These are phyloP conservation scores for Nemania sp. DNA, from an alignment of 2,329 filamentous ascomycete genomes.

Conservation along the genomic window DNA sequence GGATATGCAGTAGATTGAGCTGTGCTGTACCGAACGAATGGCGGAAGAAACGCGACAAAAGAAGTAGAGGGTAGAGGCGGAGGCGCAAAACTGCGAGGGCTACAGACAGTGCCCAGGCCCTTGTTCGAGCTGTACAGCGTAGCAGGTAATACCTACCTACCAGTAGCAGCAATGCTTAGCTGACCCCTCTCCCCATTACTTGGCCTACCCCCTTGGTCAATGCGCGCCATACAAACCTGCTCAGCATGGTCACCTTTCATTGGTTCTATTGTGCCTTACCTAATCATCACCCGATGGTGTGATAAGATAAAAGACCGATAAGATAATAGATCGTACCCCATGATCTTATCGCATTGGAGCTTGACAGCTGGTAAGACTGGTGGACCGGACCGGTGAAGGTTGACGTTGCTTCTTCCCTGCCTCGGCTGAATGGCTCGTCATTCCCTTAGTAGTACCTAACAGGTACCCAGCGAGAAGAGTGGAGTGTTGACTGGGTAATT, in stretches of 20 bases:
- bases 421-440: slow-evolving; percentile 1
- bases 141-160: too few species aligned
- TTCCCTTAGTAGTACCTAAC: neutral
- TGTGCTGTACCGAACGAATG: slow-evolving; percentile 33
- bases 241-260: neutral
- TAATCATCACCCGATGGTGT: neutral
- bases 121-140: slow-evolving; percentile 29
- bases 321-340: slow-evolving; percentile 26
- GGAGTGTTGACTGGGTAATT: neutral
- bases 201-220: slow-evolving; percentile 30
- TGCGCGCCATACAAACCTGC: slow-evolving; percentile 1
- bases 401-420: neutral
- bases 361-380: slow-evolving; percentile 13
- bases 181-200: slow-evolving; percentile 39
- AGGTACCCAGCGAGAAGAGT: neutral
- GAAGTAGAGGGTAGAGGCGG: slow-evolving; percentile 41
- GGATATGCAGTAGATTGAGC: slow-evolving; percentile 41
- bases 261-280: slow-evolving; percentile 10
- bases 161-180: slow-evolving; percentile 31
- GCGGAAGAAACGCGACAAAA: slow-evolving; percentile 40
- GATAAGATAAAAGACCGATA: neutral
- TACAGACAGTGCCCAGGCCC: slow-evolving; percentile 32
- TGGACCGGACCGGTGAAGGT: neutral
- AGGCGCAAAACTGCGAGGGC: slow-evolving; percentile 48
- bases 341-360: neutral